phyloP scores from a whole-genome alignment of 2,329 filamentous ascomycete genomes.

The Cryphonectria parasitica region DNA sequence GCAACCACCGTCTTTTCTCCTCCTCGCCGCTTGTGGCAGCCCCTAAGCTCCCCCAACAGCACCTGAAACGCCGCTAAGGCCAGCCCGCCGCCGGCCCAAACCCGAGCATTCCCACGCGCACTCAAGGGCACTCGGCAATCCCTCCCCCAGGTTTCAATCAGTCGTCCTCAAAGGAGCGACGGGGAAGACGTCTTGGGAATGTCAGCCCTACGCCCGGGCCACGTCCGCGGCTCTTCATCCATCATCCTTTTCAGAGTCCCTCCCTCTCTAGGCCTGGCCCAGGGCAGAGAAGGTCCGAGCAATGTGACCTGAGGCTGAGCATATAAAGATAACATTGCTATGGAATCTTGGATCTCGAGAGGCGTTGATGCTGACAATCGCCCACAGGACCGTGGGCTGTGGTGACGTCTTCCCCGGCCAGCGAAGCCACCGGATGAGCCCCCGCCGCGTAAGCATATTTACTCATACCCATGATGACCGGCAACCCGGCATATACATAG shows the following conservation, averaged over 20 bases:
- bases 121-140: no score
- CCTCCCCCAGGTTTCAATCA: not conserved
- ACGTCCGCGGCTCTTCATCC: not conserved
- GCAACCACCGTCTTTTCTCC: not conserved
- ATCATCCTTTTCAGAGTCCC: not conserved
- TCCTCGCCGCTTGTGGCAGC: not conserved
- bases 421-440: not conserved
- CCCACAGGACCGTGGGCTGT: not conserved
- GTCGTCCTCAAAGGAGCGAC: no score
- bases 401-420: not conserved
- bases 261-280: not conserved
- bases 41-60: not conserved
- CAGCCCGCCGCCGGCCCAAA: not conserved
- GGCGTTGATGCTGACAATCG: not conserved
- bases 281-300: not conserved
- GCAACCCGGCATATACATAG: not conserved
- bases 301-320: not conserved
- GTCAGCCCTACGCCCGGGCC: conserved; percentile 1
- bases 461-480: not conserved
- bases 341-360: not conserved
- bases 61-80: conserved; percentile 15
- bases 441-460: not conserved
- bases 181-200: not conserved
- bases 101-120: not conserved
- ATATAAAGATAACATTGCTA: not conserved